Evolutionary conservation across 1,284 basidiomycete genomes (phyloP).

Genomic region (Trichosporon sp.): DNA sequence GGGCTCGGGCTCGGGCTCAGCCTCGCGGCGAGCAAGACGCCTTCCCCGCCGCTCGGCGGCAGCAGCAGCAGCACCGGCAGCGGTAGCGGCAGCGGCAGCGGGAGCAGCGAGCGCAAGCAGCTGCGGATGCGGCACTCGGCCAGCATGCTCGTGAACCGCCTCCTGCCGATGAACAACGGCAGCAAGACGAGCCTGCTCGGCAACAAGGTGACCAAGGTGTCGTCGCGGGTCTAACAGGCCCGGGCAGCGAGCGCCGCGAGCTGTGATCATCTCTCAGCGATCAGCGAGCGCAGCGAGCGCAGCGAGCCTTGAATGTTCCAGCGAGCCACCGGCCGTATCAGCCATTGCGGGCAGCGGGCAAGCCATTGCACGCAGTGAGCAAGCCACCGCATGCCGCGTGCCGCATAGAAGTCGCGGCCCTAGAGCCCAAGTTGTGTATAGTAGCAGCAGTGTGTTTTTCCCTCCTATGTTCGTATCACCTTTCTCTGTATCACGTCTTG

Average conservation of each 20-base stretch:
- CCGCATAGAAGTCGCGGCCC: background rate
- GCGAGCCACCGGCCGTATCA: background rate
- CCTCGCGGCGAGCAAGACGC: background rate
- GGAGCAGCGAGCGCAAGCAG: background rate
- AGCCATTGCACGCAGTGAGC: background rate
- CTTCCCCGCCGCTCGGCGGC: background rate
- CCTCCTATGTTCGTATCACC: background rate
- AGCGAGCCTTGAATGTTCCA: background rate
- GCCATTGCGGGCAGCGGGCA: background rate
- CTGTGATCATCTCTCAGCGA: background rate
- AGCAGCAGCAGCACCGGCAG: background rate
- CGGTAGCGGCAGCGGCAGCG: background rate
- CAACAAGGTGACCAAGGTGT: background rate
- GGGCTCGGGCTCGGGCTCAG: background rate
- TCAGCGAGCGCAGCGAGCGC: background rate
- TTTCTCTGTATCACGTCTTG: background rate
- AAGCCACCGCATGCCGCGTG: background rate
- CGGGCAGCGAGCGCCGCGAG: background rate
- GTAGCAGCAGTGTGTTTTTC: background rate
- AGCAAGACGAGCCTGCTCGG: background rate
- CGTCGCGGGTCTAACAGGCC: background rate
- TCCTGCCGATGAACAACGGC: conserved; percentile 2
- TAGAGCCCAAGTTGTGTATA: background rate
- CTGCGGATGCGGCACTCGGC: conserved; percentile 4
- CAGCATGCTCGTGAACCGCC: background rate